Conservation (phyloP, 2,329 filamentous ascomycete species). For the Basipetospora sp. region DNA sequence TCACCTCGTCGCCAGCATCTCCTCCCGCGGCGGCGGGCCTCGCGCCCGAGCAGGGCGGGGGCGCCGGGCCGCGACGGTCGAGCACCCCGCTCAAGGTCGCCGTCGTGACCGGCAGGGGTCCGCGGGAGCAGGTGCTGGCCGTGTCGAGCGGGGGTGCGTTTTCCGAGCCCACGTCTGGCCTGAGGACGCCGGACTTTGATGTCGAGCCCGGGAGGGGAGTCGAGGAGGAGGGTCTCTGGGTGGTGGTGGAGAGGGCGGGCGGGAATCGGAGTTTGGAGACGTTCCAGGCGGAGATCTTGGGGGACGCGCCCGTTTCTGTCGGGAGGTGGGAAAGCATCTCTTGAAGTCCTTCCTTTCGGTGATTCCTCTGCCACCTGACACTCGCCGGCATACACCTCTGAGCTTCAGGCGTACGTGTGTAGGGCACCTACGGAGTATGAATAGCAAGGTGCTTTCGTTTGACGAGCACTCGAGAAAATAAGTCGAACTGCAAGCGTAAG, state of each 20-base stretch:
- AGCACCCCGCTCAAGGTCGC: slow-evolving; percentile 50
- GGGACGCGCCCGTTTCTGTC: slow-evolving; percentile 30
- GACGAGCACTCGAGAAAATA: too few relatives aligned
- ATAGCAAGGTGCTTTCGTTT: too few relatives aligned
- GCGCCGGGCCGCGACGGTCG: slow-evolving; percentile 19
- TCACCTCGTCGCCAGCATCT: too few relatives aligned
- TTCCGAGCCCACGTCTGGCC: slow-evolving; percentile 48
- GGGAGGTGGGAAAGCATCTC: slow-evolving; percentile 26
- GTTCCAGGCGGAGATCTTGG: slow-evolving; percentile 39
- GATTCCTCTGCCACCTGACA: too few relatives aligned
- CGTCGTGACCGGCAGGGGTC: slow-evolving; percentile 58
- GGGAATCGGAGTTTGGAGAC: slow-evolving; percentile 25
- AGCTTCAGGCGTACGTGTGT: too few relatives aligned
- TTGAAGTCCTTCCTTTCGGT: background rate
- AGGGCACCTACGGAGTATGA: too few relatives aligned
- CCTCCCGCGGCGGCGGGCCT: background rate
- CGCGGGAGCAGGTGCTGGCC: slow-evolving; percentile 49
- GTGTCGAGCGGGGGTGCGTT: slow-evolving; percentile 61
- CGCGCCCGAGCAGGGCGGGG: too few relatives aligned
- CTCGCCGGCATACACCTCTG: too few relatives aligned
- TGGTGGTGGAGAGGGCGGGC: slow-evolving; percentile 71
- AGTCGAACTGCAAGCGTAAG: too few relatives aligned
- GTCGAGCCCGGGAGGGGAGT: slow-evolving; percentile 48
- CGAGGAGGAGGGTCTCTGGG: slow-evolving; percentile 49
- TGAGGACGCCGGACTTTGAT: slow-evolving; percentile 62